A percentile compares a stretch with the other conserved stretches of the same genome.
phyloP scores from a whole-genome alignment of 2,329 filamentous ascomycete species.

The Lecanicillium sp. region DNA sequence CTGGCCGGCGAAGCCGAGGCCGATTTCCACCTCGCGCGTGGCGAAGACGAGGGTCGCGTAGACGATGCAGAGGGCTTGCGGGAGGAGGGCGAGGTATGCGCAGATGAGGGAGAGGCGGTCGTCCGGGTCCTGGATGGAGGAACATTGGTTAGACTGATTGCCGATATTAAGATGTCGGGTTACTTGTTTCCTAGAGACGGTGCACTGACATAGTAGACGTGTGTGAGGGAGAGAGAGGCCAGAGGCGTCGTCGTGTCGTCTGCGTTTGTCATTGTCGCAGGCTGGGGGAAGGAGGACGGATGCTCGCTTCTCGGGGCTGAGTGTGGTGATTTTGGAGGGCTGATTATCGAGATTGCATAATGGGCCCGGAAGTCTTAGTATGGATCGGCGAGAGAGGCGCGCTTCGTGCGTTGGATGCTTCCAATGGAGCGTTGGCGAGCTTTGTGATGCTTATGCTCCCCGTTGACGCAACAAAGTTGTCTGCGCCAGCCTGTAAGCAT shows the following conservation, averaged over 20 bases:
- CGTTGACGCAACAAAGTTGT: no score
- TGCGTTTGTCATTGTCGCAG: conserved; percentile 4
- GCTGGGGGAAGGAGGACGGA: background rate
- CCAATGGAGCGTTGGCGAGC: no score
- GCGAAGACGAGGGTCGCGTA: conserved; percentile 89
- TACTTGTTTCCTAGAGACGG: background rate
- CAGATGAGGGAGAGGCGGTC: conserved; percentile 81
- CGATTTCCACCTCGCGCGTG: conserved; percentile 81
- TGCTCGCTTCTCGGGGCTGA: background rate
- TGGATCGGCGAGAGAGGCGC: no score
- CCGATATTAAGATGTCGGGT: background rate
- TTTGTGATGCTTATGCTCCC: no score
- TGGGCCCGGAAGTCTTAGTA: no score
- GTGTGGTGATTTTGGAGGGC: no score
- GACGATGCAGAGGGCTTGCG: conserved; percentile 82
- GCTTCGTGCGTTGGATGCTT: no score
- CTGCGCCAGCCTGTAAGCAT: no score
- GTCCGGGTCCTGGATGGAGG: conserved; percentile 63
- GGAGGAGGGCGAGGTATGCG: conserved; percentile 89
- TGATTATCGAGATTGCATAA: no score
- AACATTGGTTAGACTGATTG: background rate
- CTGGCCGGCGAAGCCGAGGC: conserved; percentile 86
- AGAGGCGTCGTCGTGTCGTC: conserved; percentile 40
- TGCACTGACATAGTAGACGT: conserved; percentile 80
- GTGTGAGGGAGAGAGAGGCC: conserved; percentile 86